These are phyloP conservation scores for Anthostomella pinea DNA, from an alignment of 2,329 filamentous ascomycete species.

Conservation along the genomic window DNA sequence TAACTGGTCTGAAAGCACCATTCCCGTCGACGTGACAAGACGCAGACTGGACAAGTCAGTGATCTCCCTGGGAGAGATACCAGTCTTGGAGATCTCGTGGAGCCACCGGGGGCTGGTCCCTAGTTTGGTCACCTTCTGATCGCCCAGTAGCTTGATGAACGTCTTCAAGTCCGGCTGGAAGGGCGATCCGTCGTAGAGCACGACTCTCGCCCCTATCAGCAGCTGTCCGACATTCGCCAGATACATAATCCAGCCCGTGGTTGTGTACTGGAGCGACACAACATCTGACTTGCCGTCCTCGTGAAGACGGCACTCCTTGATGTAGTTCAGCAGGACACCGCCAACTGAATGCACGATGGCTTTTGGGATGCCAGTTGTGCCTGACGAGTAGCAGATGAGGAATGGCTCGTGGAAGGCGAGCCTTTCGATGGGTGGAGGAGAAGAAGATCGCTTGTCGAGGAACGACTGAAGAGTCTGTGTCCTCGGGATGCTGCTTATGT, in stretches of 20 bases:
- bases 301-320: conserved; percentile 59
- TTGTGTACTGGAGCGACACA: conserved; percentile 56
- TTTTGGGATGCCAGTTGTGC: conserved; percentile 81
- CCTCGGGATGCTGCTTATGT: conserved; percentile 52
- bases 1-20: conserved; percentile 73
- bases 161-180: conserved; percentile 66
- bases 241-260: conserved; percentile 90
- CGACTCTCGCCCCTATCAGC: conserved; percentile 54
- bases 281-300: conserved; percentile 39
- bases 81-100: conserved; percentile 65
- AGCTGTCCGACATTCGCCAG: conserved; percentile 58
- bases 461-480: conserved; percentile 47
- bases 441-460: conserved; percentile 32
- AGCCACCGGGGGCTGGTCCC: conserved; percentile 77
- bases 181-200: conserved; percentile 83
- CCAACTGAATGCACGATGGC: conserved; percentile 79
- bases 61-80: conserved; percentile 59
- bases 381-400: conserved; percentile 74
- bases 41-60: conserved; percentile 61
- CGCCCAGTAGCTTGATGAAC: conserved; percentile 60
- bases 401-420: conserved; percentile 72
- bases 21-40: conserved; percentile 70
- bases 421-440: conserved; percentile 52
- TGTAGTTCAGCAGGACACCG: conserved; percentile 52
- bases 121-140: conserved; percentile 67